These are phyloP conservation scores for Orbilia oligospora DNA, from an alignment of 2,329 filamentous ascomycete species.

Conservation along the genomic window DNA sequence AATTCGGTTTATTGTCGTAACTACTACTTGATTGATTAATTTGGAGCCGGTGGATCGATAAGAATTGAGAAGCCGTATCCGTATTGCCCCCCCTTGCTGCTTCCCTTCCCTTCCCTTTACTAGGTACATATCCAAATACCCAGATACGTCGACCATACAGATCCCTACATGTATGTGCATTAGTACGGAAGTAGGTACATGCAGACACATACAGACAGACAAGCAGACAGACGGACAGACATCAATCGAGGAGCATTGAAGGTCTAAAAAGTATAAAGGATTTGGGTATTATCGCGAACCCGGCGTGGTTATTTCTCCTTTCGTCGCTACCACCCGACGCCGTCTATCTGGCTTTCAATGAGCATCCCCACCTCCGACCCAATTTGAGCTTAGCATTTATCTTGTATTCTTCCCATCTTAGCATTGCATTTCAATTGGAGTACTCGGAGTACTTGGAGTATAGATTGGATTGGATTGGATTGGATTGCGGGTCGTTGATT, in stretches of 20 bases:
- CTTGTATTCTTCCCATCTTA: too few species aligned
- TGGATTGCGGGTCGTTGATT: constrained; percentile 8
- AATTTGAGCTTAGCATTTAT: neutral
- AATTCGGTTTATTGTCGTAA: too few species aligned
- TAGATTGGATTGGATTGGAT: neutral
- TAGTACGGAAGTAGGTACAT: too few species aligned
- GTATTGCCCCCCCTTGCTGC: constrained; percentile 31
- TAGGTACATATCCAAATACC: neutral
- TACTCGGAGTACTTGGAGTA: too few species aligned
- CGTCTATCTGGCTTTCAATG: constrained; percentile 29
- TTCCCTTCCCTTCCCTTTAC: neutral
- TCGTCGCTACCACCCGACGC: constrained; percentile 37
- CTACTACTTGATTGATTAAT: too few species aligned
- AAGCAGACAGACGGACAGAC: too few species aligned
- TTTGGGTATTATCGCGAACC: neutral
- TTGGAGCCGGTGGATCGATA: neutral
- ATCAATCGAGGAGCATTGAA: too few species aligned
- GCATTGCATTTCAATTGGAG: constrained; percentile 15
- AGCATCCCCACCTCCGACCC: constrained; percentile 25
- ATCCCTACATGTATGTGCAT: too few species aligned
- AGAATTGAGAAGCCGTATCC: constrained; percentile 36
- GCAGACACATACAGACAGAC: neutral
- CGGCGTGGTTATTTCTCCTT: constrained; percentile 20
- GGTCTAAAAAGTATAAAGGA: neutral
- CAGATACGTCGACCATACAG: neutral